Evolutionary conservation across 1,139 yeast species (phyloP).

Genomic region (Candida dubliniensis): DNA sequence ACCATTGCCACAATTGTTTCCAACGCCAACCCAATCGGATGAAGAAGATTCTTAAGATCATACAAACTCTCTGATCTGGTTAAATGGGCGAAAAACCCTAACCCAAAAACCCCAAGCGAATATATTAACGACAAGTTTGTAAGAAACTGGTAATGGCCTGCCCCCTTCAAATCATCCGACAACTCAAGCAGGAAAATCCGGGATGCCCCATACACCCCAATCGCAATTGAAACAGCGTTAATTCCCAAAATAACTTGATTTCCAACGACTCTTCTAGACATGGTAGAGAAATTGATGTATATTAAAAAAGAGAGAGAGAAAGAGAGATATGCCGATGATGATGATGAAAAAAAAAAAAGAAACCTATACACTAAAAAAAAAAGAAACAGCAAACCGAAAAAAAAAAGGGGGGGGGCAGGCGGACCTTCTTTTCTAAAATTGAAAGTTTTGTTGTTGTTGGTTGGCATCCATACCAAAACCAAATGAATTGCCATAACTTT

Average conservation of each 20-base stretch:
- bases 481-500: slow-evolving; percentile 79
- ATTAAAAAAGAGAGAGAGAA: neutral
- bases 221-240: slow-evolving; percentile 26
- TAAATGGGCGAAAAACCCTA: slow-evolving; percentile 45
- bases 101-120: slow-evolving; percentile 44
- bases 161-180: slow-evolving; percentile 50
- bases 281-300: slow-evolving; percentile 5
- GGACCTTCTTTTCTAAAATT: slow-evolving; percentile 32
- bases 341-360: neutral
- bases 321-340: neutral
- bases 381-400: neutral
- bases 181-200: slow-evolving; percentile 19
- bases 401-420: neutral
- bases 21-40: slow-evolving; percentile 54
- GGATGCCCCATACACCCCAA: slow-evolving; percentile 33
- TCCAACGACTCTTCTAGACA: slow-evolving; percentile 30
- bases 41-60: slow-evolving; percentile 37
- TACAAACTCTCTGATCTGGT: slow-evolving; percentile 23
- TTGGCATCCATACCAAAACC: slow-evolving; percentile 71
- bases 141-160: slow-evolving; percentile 68
- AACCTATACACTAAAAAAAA: neutral
- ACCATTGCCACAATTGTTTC: slow-evolving; percentile 60
- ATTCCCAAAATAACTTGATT: slow-evolving; percentile 27
- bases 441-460: slow-evolving; percentile 51
- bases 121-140: slow-evolving; percentile 58